Percentiles rank a stretch among this genome's conserved stretches.
These are phyloP conservation scores for Lasiodiplodia sp. DNA, from an alignment of 2,329 filamentous ascomycete genomes.

Conservation along the genomic window DNA sequence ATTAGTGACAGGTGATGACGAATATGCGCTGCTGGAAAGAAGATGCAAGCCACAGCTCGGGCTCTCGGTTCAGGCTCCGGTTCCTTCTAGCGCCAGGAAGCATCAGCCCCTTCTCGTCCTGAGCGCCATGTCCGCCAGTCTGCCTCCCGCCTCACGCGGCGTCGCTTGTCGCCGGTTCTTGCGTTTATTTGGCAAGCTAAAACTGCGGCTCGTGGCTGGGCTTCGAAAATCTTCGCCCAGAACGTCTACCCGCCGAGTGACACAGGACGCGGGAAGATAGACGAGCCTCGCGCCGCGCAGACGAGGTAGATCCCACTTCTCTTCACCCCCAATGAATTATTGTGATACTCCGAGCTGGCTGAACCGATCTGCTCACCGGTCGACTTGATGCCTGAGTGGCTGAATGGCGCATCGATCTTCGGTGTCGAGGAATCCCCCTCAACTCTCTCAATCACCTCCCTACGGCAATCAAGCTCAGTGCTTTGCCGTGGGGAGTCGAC, in stretches of 20 bases:
- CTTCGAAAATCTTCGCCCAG: background rate
- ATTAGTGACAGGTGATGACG: conserved; percentile 4
- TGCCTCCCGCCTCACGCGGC: background rate
- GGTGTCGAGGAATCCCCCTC: background rate
- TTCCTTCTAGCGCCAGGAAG: background rate
- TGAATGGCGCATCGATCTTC: background rate
- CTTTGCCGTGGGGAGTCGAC: background rate
- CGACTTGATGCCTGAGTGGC: background rate
- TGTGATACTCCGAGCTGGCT: background rate
- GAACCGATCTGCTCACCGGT: background rate
- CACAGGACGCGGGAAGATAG: background rate
- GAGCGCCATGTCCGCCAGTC: background rate
- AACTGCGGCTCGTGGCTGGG: background rate
- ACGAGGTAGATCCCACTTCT: background rate
- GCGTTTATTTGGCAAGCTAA: background rate
- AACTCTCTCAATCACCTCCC: background rate
- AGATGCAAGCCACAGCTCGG: no score
- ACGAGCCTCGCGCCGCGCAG: background rate
- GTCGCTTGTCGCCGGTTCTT: background rate
- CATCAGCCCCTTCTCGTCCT: background rate
- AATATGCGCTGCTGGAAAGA: background rate
- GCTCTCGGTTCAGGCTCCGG: background rate
- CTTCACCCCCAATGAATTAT: background rate
- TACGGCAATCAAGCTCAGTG: background rate
- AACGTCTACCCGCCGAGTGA: background rate